Evolutionary conservation across 805 yeast genomes (phyloP).

Genomic region (Suhomyces vadensis): DNA sequence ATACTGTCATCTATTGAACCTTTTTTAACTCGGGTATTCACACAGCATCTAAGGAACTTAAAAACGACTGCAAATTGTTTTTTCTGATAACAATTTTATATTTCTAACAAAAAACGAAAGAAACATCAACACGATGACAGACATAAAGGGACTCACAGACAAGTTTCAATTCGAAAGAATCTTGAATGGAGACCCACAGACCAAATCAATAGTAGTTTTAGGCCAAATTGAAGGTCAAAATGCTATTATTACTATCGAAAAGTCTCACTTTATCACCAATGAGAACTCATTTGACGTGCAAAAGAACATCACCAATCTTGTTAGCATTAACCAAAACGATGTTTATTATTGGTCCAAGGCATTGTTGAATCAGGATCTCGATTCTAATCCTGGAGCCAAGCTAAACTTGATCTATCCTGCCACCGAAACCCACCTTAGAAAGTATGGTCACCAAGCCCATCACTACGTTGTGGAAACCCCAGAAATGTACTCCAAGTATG

Average conservation of each 20-base stretch:
- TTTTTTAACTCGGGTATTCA: too few species aligned
- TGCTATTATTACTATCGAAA: constrained; percentile 76
- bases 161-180: constrained; percentile 48
- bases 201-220: constrained; percentile 63
- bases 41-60: too few species aligned
- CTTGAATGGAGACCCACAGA: constrained; percentile 61
- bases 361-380: constrained; percentile 48
- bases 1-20: too few species aligned
- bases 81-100: too few species aligned
- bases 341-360: constrained; percentile 81
- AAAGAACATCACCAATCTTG: constrained; percentile 20
- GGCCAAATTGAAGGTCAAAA: constrained; percentile 62
- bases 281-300: constrained; percentile 13
- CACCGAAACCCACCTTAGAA: constrained; percentile 76
- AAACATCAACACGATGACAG: too few species aligned
- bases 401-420: constrained; percentile 86
- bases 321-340: constrained; percentile 66
- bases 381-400: constrained; percentile 59
- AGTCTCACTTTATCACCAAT: constrained; percentile 55
- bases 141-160: constrained; percentile 27
- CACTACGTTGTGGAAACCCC: constrained; percentile 82
- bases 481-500: constrained; percentile 58
- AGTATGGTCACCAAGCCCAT: constrained; percentile 60
- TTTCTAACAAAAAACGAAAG: too few species aligned
- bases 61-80: too few species aligned